These are phyloP conservation scores for Fusarium devonianum DNA, from an alignment of 2,329 filamentous ascomycete genomes.

Conservation along the genomic window DNA sequence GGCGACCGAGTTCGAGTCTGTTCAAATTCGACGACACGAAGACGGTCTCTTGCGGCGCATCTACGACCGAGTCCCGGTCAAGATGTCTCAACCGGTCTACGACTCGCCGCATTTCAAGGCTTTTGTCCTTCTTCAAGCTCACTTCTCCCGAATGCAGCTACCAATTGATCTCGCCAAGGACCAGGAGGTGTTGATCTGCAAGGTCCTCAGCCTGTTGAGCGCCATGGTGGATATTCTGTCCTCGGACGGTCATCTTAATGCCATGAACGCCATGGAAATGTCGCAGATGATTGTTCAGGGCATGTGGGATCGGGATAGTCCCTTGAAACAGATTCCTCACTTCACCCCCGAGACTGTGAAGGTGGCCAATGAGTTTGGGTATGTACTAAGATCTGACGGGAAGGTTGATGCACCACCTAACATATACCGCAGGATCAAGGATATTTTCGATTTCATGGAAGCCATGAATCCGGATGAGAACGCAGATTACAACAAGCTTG, in stretches of 20 bases:
- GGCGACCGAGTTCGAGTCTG: constrained; percentile 93
- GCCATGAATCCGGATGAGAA: constrained; percentile 97
- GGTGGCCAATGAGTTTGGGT: constrained; percentile 80
- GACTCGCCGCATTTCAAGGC: constrained; percentile 99
- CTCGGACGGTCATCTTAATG: constrained; percentile 94
- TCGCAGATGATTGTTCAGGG: constrained; percentile 98
- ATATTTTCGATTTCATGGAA: constrained; percentile 98
- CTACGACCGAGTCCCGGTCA: constrained; percentile 93
- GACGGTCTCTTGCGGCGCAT: constrained; percentile 87
- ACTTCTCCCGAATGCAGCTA: constrained; percentile 96
- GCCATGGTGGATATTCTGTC: constrained; percentile 95
- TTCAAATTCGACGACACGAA: constrained; percentile 94
- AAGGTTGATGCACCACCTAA: constrained; percentile 41
- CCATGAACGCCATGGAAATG: constrained; percentile 99
- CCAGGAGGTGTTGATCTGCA: constrained; percentile 85
- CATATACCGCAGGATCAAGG: constrained; percentile 71
- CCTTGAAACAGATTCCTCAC: constrained; percentile 96
- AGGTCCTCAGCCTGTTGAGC: constrained; percentile 85
- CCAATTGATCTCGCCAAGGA: constrained; percentile 96
- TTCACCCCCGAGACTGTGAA: constrained; percentile 86
- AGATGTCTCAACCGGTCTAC: constrained; percentile 85
- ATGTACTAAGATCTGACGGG: constrained; percentile 45
- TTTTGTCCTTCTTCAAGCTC: constrained; percentile 94
- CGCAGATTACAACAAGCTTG: constrained; percentile 76
- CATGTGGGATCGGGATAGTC: constrained; percentile 98